A percentile compares a stretch with the other conserved stretches of the same genome.
Evolutionary conservation across 1,284 basidiomycete species (phyloP).

Genomic region (Blastosporella zonata): DNA sequence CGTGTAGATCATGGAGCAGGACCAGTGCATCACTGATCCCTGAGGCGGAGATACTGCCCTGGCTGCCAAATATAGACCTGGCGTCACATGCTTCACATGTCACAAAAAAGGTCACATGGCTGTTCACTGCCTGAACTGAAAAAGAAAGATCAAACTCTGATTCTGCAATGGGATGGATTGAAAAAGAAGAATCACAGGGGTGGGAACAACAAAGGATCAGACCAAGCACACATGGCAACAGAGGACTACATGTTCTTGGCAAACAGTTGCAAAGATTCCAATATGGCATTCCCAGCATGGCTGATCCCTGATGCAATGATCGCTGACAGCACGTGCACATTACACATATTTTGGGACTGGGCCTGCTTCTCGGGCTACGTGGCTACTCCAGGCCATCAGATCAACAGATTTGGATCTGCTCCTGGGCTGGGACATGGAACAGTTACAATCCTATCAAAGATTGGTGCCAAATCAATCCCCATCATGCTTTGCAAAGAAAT

Average conservation of each 20-base stretch:
- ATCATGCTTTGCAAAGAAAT: slow-evolving; percentile 27
- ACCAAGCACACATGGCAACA: slow-evolving; percentile 17
- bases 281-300: neutral
- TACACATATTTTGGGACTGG: slow-evolving; percentile 10
- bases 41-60: slow-evolving; percentile 18
- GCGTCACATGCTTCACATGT: slow-evolving; percentile 26
- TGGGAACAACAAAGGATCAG: slow-evolving; percentile 10
- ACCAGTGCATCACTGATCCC: slow-evolving; percentile 16
- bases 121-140: neutral
- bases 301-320: neutral
- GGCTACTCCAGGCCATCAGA: slow-evolving; percentile 6
- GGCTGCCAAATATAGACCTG: slow-evolving; percentile 11
- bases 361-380: slow-evolving; percentile 6
- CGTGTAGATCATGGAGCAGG: slow-evolving; percentile 31
- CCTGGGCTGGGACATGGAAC: slow-evolving; percentile 11
- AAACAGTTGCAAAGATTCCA: neutral
- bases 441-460: slow-evolving; percentile 13
- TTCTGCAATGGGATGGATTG: too few relatives aligned
- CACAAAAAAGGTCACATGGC: slow-evolving; percentile 27
- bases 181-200: neutral
- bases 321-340: slow-evolving; percentile 9
- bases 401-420: slow-evolving; percentile 11
- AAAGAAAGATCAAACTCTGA: neutral
- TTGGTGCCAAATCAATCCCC: neutral
- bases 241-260: slow-evolving; percentile 6